Evolutionary conservation across 257 asterid genomes (phyloP).

Genomic region (Solanum pimpinellifolium): DNA sequence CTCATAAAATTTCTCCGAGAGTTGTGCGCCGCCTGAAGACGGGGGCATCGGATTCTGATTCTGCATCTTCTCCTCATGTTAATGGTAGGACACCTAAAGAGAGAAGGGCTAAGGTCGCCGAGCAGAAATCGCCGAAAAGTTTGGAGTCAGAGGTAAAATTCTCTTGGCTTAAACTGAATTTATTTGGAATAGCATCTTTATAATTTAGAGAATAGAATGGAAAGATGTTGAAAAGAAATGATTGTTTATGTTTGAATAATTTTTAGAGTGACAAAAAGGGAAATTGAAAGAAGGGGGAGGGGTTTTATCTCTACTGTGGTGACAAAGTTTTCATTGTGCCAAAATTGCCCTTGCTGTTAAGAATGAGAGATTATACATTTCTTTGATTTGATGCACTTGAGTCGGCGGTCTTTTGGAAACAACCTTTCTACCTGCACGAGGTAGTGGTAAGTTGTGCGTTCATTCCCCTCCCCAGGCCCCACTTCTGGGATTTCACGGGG

Average conservation of each 20-base stretch:
- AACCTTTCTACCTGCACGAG: neutral
- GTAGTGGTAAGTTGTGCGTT: neutral
- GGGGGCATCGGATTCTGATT: constrained; percentile 39
- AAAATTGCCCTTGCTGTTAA: neutral
- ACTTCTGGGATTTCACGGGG: neutral
- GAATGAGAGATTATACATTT: neutral
- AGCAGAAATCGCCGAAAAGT: constrained; percentile 45
- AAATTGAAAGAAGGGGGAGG: neutral
- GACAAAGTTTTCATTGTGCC: neutral
- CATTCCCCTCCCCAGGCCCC: neutral
- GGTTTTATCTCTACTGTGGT: neutral
- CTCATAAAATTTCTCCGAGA: constrained; percentile 42
- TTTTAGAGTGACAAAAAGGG: neutral
- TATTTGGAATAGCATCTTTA: neutral
- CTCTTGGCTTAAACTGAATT: neutral
- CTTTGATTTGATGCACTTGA: neutral
- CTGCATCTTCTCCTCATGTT: constrained; percentile 46
- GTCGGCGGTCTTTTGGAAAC: neutral
- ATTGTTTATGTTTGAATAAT: neutral
- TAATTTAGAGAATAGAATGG: neutral
- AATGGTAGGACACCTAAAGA: constrained; percentile 42
- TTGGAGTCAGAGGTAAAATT: constrained; percentile 50
- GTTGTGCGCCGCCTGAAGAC: constrained; percentile 72
- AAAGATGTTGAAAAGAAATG: neutral
- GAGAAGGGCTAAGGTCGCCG: constrained; percentile 46